Percentiles rank a stretch among this genome's conserved stretches.
These are phyloP conservation scores for Boechera divaricarpa DNA, from an alignment of 345 rosid species.

Conservation along the genomic window DNA sequence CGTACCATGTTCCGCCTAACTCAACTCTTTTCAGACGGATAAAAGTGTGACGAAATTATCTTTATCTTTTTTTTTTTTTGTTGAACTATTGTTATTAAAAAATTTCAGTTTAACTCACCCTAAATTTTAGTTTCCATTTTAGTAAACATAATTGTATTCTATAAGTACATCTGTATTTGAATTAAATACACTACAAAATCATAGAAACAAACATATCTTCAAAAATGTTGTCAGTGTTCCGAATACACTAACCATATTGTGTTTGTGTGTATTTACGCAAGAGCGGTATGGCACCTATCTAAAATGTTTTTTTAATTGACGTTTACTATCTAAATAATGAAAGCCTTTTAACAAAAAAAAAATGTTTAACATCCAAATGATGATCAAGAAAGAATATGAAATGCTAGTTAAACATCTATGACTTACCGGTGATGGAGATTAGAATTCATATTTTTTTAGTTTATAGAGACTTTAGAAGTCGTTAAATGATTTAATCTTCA, in stretches of 20 bases:
- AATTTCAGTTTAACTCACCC: background rate
- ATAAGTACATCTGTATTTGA: background rate
- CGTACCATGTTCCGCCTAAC: conserved; percentile 41
- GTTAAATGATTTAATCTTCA: background rate
- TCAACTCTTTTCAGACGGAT: conserved; percentile 29
- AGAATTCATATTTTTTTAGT: background rate
- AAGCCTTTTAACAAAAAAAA: no score
- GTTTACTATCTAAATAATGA: background rate
- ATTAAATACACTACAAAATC: background rate
- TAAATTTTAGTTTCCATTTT: background rate
- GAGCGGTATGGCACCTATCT: background rate
- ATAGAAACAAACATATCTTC: background rate
- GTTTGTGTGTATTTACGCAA: background rate
- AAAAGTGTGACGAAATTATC: background rate
- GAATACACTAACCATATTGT: background rate
- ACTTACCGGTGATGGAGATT: background rate
- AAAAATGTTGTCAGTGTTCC: background rate
- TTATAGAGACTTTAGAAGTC: background rate
- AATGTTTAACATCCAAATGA: background rate
- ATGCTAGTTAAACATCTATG: background rate
- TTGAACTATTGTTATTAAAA: background rate
- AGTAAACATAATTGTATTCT: background rate
- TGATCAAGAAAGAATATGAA: background rate
- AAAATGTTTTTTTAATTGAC: no score
- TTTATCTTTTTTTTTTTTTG: background rate